Evolutionary conservation across 352 stramenopile species (phyloP).

Genomic region (Aphanomyces astaci): DNA sequence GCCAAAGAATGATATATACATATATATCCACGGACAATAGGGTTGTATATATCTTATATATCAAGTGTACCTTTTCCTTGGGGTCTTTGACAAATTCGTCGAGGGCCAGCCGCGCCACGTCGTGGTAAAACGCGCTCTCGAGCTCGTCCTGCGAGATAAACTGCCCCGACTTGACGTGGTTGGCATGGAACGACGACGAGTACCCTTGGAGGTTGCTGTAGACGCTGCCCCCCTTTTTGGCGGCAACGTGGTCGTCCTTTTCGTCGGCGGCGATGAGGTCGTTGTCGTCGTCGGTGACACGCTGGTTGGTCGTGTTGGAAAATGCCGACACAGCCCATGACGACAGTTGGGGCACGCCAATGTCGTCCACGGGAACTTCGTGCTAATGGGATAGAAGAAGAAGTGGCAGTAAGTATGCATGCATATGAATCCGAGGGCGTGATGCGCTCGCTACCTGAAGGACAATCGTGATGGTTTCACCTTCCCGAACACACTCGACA

Average conservation of each 20-base stretch:
- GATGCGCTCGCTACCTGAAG: constrained; percentile 42
- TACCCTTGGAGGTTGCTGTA: constrained; percentile 27
- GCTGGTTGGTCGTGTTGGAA: constrained; percentile 24
- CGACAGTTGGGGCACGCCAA: constrained; percentile 58
- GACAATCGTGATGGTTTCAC: constrained; percentile 50
- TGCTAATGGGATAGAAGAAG: constrained; percentile 47
- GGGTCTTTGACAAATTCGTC: constrained; percentile 46
- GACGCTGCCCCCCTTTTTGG: background rate
- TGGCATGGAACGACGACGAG: constrained; percentile 51
- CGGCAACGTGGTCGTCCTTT: background rate
- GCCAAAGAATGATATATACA: background rate
- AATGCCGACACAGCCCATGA: constrained; percentile 59
- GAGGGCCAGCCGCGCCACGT: constrained; percentile 48
- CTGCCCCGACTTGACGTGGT: constrained; percentile 67
- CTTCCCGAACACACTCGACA: constrained; percentile 60
- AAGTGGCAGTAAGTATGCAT: too few relatives aligned
- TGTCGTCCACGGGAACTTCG: constrained; percentile 74
- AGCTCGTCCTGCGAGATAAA: constrained; percentile 75
- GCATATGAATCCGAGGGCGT: too few relatives aligned
- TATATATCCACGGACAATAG: background rate
- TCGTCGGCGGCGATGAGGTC: constrained; percentile 16
- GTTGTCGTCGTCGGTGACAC: constrained; percentile 44
- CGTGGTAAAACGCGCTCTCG: constrained; percentile 72
- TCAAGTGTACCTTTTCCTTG: constrained; percentile 36
- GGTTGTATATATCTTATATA: background rate